Evolutionary conservation across 768 basidiomycete species (phyloP).

Genomic region (Termitomyces sp.): DNA sequence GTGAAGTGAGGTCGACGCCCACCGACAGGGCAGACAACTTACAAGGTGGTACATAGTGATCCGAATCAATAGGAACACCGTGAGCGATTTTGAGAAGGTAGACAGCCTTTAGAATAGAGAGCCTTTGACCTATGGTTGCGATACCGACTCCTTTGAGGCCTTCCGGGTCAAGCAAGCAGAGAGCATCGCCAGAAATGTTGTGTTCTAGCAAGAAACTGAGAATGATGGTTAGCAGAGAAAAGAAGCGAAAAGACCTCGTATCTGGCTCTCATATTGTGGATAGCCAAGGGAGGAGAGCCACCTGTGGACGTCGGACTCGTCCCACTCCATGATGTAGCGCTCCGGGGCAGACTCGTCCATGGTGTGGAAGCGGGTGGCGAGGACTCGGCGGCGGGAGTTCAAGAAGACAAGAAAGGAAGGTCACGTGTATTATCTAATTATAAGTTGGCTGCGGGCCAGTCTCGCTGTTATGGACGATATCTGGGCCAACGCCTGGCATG

Average conservation of each 20-base stretch:
- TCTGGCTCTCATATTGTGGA: slow-evolving; percentile 78
- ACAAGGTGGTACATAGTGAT: slow-evolving; percentile 90
- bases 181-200: slow-evolving; percentile 85
- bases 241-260: slow-evolving; percentile 48
- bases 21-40: slow-evolving; percentile 23
- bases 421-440: slow-evolving; percentile 10
- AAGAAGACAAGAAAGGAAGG: background rate
- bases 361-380: background rate
- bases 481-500: slow-evolving; percentile 69
- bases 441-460: background rate
- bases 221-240: slow-evolving; percentile 3
- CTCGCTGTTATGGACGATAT: slow-evolving; percentile 61
- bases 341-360: slow-evolving; percentile 33
- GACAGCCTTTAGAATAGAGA: slow-evolving; percentile 88
- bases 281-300: slow-evolving; percentile 77
- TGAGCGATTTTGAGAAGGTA: slow-evolving; percentile 86
- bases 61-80: slow-evolving; percentile 75
- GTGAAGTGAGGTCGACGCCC: slow-evolving; percentile 6
- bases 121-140: slow-evolving; percentile 83
- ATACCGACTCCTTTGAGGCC: slow-evolving; percentile 84
- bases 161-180: slow-evolving; percentile 81
- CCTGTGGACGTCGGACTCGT: slow-evolving; percentile 71
- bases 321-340: slow-evolving; percentile 57
- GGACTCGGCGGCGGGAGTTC: background rate
- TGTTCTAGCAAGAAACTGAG: slow-evolving; percentile 55